Base-by-base conservation (phyloP, 176 grass and related monocot species). In the Paspalum vaginatum region DNA sequence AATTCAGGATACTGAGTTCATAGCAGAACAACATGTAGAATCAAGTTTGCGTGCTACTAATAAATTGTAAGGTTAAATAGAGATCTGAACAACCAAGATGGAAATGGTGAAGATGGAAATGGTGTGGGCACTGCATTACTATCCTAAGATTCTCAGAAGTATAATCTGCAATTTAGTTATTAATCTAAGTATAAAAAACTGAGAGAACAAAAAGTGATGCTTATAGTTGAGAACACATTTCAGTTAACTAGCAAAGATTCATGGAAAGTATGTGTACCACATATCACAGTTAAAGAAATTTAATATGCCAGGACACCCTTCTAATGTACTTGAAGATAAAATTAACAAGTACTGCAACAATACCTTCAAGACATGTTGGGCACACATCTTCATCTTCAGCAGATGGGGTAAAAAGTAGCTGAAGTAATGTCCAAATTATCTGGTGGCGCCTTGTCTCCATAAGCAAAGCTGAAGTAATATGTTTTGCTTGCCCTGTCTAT, bases 31-130 rank as follows among this genome's bases (percentile, higher is more conserved):
- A 14, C 58, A 61, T 0, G 11, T 61, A 11, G 26, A 13, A 60
- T 25, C 0, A 59, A 58, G 10, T 57, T 59, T 59, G 21, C 24
- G 56, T 59, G 21, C 32, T 32, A 32, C 1, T 32, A 32, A 32
- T 32, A 32, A 32, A 32, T 32, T 16, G 65, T 21, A 41, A 24
- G 42, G 16, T 32, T 18, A 1, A 32, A 32, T 32, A 71, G 55
- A 53, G 7, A 25, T 8, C 20, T 49, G 27, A 38, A 65, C 11
- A 20, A 68, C 92, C 83, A 76, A 98, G 92, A 57, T 98, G 95
- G 66, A 95, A 98, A 93, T 98, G 92, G 75, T 98, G 95, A 76
- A 98, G 92, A 57, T 98, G 95, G 66, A 95, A 98, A 93, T 98
- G 92, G 75, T 98, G 95, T 43, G 95, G 89, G 74, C 95, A 98